These are phyloP conservation scores for Gamarada debralockiae DNA, from an alignment of 495 filamentous ascomycete species.

Conservation along the genomic window DNA sequence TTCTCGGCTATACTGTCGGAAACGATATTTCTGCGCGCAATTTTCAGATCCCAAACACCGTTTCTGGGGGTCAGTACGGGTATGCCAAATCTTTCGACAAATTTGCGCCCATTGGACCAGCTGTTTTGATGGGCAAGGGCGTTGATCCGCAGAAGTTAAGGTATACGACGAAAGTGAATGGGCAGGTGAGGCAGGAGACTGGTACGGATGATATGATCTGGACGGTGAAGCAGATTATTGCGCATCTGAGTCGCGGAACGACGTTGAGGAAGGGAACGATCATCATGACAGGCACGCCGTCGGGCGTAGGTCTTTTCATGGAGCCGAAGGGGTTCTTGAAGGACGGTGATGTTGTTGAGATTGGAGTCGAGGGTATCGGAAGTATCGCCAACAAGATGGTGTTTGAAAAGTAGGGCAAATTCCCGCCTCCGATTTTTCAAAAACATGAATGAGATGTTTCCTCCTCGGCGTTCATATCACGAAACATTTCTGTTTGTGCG, in stretches of 20 bases:
- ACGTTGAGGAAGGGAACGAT: constrained; percentile 33
- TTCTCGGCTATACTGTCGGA: constrained; percentile 23
- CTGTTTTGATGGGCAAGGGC: background rate
- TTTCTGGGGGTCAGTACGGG: constrained; percentile 13
- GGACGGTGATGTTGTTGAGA: constrained; percentile 36
- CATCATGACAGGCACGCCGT: constrained; percentile 41
- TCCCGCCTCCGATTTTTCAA: no score
- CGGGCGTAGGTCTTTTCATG: constrained; percentile 33
- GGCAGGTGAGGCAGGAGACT: constrained; percentile 14
- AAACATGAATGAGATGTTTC: no score
- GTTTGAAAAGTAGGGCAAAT: constrained; percentile 15
- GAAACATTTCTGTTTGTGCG: no score
- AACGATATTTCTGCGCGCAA: constrained; percentile 22
- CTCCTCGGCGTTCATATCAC: no score
- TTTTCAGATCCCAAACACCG: constrained; percentile 9
- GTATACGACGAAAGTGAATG: constrained; percentile 15
- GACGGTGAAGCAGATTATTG: constrained; percentile 10
- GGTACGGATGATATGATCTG: constrained; percentile 14
- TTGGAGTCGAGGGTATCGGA: constrained; percentile 30
- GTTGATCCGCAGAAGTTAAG: constrained; percentile 15
- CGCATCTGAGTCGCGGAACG: constrained; percentile 16
- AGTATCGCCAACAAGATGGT: constrained; percentile 30
- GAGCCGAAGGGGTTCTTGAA: constrained; percentile 30
- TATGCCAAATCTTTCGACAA: constrained; percentile 13
- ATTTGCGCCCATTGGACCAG: constrained; percentile 15